Evolutionary conservation across 805 yeast species (phyloP).

Genomic region (Metschnikowia henanensis): DNA sequence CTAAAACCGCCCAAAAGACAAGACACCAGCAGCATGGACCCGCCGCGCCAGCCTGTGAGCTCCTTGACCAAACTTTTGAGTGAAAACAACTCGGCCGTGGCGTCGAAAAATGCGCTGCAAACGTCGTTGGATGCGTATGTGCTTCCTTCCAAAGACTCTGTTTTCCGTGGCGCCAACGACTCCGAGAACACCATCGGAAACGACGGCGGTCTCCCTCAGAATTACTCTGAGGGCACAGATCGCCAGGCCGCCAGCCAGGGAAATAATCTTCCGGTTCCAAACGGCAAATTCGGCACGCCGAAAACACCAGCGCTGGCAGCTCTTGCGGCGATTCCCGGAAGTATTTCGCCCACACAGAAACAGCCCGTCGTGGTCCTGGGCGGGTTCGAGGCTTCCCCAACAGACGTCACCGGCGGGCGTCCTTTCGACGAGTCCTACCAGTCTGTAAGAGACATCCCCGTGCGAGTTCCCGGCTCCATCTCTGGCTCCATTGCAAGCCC

Average conservation of each 20-base stretch:
- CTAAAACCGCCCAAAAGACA: slow-evolving; percentile 10
- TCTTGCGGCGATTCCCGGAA: slow-evolving; percentile 8
- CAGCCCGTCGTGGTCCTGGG: slow-evolving; percentile 21
- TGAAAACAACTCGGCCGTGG: slow-evolving; percentile 25
- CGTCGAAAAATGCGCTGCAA: slow-evolving; percentile 7
- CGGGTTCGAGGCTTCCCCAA: slow-evolving; percentile 17
- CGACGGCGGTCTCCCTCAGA: not conserved
- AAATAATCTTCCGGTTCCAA: not conserved
- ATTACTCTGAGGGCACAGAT: not conserved
- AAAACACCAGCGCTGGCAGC: not conserved
- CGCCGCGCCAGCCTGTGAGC: slow-evolving; percentile 28
- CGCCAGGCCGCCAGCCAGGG: no score
- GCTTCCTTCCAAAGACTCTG: slow-evolving; percentile 1
- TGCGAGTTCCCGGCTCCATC: slow-evolving; percentile 18
- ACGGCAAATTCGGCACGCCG: not conserved
- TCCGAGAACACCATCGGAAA: not conserved
- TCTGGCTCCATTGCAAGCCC: slow-evolving; percentile 37
- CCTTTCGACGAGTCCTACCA: slow-evolving; percentile 10
- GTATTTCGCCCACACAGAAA: slow-evolving; percentile 13
- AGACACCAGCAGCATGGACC: slow-evolving; percentile 15
- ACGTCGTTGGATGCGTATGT: slow-evolving; percentile 8
- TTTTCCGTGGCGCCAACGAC: not conserved
- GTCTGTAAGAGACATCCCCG: slow-evolving; percentile 12
- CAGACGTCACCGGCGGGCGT: slow-evolving; percentile 5
- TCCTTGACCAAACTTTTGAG: slow-evolving; percentile 40